Conservation (phyloP, 2,329 filamentous ascomycete genomes). For the Domatiomyces globalis region DNA sequence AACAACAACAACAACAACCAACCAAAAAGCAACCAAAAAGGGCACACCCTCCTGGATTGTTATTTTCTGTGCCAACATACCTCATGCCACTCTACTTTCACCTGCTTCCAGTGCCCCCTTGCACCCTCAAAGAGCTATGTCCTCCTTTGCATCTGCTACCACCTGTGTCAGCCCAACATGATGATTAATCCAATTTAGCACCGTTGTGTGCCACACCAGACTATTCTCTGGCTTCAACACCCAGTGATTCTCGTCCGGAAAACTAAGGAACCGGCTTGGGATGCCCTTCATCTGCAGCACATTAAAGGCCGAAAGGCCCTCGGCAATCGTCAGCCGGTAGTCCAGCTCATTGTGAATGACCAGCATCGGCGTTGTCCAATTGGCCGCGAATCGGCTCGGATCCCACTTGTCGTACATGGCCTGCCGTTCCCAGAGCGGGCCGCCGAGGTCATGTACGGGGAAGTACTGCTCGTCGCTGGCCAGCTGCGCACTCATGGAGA, state of each 20-base stretch:
- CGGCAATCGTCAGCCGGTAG: slow-evolving; percentile 72
- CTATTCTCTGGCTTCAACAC: slow-evolving; percentile 86
- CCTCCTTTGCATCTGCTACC: slow-evolving; percentile 20
- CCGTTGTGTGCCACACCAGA: slow-evolving; percentile 75
- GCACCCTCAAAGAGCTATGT: not conserved
- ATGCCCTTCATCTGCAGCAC: slow-evolving; percentile 62
- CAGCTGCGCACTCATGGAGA: slow-evolving; percentile 29
- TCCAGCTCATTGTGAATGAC: slow-evolving; percentile 85
- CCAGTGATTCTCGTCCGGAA: slow-evolving; percentile 70
- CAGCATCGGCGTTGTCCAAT: slow-evolving; percentile 79
- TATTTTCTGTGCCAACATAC: no score
- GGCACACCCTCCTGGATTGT: no score
- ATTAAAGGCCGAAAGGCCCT: slow-evolving; percentile 76
- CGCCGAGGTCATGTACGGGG: slow-evolving; percentile 38
- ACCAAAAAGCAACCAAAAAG: no score
- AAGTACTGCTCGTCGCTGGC: slow-evolving; percentile 43
- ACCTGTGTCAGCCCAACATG: slow-evolving; percentile 40
- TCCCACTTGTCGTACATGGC: slow-evolving; percentile 45
- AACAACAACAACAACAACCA: no score
- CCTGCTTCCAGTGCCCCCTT: no score
- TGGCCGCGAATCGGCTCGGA: slow-evolving; percentile 39
- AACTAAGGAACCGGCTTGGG: slow-evolving; percentile 64
- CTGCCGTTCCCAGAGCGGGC: slow-evolving; percentile 36
- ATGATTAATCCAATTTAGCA: slow-evolving; percentile 60
- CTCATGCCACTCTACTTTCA: no score